Evolutionary conservation across 129 eudicot genomes (phyloP), one percentile per base, ranked within the genome.

Genomic region (Helianthus annuus): DNA sequence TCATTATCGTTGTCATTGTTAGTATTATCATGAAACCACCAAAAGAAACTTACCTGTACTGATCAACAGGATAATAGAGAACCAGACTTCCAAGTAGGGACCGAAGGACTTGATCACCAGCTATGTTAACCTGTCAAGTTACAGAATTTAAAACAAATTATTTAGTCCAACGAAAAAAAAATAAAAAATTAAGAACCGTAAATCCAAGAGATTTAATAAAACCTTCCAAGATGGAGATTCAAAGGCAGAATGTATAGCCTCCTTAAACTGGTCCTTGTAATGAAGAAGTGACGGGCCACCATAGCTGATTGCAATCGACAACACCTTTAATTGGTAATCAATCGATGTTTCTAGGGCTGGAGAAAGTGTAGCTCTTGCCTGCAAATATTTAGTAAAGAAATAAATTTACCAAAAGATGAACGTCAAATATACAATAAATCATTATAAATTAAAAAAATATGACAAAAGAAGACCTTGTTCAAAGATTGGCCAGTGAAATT

Each of bases 181-280:
- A 7, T 15, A 2, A 10, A 19, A 19, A 58, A 27, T 22, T 24
- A 34, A 32, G 5, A 60, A 5, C 66, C 45, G 24, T 12, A 14
- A 29, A 60, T 60, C 45, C 45, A 62, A 69, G 59, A 52, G 16
- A 62, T 61, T 6, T 64, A 59, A 19, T 51, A 64, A 94, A 59
- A 94, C 99, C 99, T 95, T 95, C 99, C 99, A 95, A 68, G 99
- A 95, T 58, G 96, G 92, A 39, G 96, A 88, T 62, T 91, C 94
- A 65, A 95, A 95, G 34, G 97, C 99, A 53, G 87, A 88, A 74
- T 67, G 44, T 51, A 95, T 82, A 42, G 89, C 94, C 80, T 90
- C 96, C 73, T 90, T 86, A 46, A 95, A 87, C 46, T 84, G 91
- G 62, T 91, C 88, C 79, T 73, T 86, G 86, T 75, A 91, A 19